These are phyloP conservation scores for Byssochlamys sp. DNA, from an alignment of 2,329 filamentous ascomycete genomes.

Conservation along the genomic window DNA sequence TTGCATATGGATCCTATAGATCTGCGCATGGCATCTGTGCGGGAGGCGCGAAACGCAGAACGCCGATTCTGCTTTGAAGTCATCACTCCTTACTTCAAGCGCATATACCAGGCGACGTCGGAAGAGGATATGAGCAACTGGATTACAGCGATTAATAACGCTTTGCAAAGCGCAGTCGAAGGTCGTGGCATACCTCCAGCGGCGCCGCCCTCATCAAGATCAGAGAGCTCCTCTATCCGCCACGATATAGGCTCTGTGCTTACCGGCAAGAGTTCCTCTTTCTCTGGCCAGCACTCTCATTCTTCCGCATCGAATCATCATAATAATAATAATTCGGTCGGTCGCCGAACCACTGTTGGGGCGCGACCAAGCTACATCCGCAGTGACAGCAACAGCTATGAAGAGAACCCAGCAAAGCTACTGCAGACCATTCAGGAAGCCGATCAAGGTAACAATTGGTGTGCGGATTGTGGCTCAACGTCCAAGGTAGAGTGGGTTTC, in stretches of 20 bases:
- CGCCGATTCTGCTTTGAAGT: slow-evolving; percentile 96
- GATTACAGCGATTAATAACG: slow-evolving; percentile 95
- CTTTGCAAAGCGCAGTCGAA: slow-evolving; percentile 89
- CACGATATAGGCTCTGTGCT: slow-evolving; percentile 87
- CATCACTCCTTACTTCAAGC: slow-evolving; percentile 89
- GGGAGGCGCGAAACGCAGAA: slow-evolving; percentile 89
- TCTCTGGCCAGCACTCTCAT: slow-evolving; percentile 46
- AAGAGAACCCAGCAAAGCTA: slow-evolving; percentile 75
- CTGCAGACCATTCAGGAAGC: slow-evolving; percentile 78
- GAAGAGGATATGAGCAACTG: slow-evolving; percentile 97
- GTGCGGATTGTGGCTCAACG: slow-evolving; percentile 85
- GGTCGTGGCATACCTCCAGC: slow-evolving; percentile 51
- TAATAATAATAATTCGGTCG: slow-evolving; percentile 47
- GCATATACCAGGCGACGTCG: slow-evolving; percentile 93
- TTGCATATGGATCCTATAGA: slow-evolving; percentile 97
- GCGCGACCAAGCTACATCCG: slow-evolving; percentile 66
- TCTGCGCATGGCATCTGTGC: slow-evolving; percentile 87
- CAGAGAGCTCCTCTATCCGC: slow-evolving; percentile 53
- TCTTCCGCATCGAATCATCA: slow-evolving; percentile 24
- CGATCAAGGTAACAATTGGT: slow-evolving; percentile 86
- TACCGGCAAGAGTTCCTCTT: slow-evolving; percentile 73
- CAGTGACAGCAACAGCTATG: slow-evolving; percentile 60
- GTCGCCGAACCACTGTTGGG: slow-evolving; percentile 81
- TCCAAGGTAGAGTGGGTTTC: slow-evolving; percentile 97
- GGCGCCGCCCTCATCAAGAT: slow-evolving; percentile 31